Base-by-base conservation (phyloP, 1,139 yeast genomes). In the Yamadazyma friedrichii region DNA sequence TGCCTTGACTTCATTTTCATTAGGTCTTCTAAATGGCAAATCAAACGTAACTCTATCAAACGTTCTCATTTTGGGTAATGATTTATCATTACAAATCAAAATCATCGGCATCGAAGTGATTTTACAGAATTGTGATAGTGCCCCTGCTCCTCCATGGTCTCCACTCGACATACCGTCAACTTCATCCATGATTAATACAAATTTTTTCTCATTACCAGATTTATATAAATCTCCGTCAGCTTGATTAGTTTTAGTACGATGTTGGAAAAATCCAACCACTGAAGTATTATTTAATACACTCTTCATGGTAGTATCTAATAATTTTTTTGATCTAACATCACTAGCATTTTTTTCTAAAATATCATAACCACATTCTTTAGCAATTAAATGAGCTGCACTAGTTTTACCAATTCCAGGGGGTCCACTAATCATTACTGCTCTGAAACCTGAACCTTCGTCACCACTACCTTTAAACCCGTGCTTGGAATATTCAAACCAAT, bases 141-240 rank as follows among this genome's bases (percentile, higher is more conserved):
- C 95, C 20, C 97, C 98, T 15, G 94, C 96, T 49, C 99, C 99
- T 48, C 98, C 99, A 54, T 94, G 84, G 62, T 94, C 99, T 49
- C 99, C 99, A 55, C 95, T 89, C 33, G 96, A 88, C 98, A 94
- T 93, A 51, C 99, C 99, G 62, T 94, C 99, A 26, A 94, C 98
- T 65, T 94, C 99, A 64, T 94, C 99, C 98, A 94, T 89, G 49
- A 94, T 85, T 39, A 93, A 74, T 40, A 91, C 89, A 52, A 91
- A 81, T 43, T 60, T 67, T 34, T 58, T 56, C 42, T 78, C 80
- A 45, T 76, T 74, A 38, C 46, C 48, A 5, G 28, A 16, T 35
- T 66, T 46, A 6, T 56, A 58, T 6, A 50, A 45, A 9, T 59
- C 56, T 10, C 29, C 29, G 9, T 20, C 37, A 9, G 20, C 17